phyloP scores from a whole-genome alignment of 2,329 filamentous ascomycete species.

The Hirsutella rhossiliensis region DNA sequence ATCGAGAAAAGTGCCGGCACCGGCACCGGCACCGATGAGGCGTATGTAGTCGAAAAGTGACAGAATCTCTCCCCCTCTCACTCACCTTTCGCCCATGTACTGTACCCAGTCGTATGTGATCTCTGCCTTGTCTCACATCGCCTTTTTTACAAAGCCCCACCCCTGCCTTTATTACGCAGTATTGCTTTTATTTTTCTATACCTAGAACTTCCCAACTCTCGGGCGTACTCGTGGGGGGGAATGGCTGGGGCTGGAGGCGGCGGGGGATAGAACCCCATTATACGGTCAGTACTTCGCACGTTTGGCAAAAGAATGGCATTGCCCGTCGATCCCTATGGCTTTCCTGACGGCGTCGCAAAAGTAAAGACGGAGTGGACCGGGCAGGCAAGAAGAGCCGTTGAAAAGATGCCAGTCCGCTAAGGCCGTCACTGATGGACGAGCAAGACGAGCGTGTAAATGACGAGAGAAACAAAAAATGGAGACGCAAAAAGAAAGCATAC shows the following conservation, averaged over 20 bases:
- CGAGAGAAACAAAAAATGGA: not conserved
- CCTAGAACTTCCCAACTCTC: too few species aligned
- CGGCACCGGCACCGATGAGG: not conserved
- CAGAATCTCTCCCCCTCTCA: not conserved
- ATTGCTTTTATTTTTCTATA: too few species aligned
- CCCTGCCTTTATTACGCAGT: too few species aligned
- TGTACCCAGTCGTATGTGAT: not conserved
- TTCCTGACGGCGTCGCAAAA: too few species aligned
- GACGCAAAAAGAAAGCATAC: too few species aligned
- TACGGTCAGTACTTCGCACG: too few species aligned
- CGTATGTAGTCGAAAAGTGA: not conserved
- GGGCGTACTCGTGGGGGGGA: too few species aligned
- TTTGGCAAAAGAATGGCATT: too few species aligned
- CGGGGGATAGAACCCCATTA: too few species aligned
- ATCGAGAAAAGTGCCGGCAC: not conserved
- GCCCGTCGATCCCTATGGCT: too few species aligned
- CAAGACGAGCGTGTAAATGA: not conserved
- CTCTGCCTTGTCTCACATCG: not conserved
- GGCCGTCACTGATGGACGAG: not conserved
- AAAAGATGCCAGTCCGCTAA: not conserved
- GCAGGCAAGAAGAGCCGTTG: not conserved
- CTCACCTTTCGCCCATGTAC: not conserved
- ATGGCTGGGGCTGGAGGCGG: too few species aligned
- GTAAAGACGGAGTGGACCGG: not conserved
- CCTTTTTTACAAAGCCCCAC: not conserved